Evolutionary conservation across 164 flowering plant genomes (phyloP).

Genomic region (Malania oleifera): DNA sequence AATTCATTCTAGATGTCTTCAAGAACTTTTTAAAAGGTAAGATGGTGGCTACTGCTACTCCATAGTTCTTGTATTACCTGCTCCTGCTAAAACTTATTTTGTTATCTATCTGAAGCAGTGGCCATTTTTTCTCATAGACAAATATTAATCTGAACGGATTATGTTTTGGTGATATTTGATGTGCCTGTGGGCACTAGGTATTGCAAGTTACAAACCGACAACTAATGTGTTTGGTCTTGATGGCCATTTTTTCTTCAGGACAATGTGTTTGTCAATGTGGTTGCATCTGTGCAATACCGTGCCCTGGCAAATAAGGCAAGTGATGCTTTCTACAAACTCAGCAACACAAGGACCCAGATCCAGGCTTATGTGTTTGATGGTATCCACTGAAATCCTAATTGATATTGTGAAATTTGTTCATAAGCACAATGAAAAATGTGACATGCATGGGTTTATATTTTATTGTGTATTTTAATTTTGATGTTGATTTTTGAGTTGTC

Average conservation of each 20-base stretch:
- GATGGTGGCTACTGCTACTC: too few relatives aligned
- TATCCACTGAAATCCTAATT: constrained; percentile 17
- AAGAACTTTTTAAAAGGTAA: too few relatives aligned
- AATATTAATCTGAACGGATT: neutral
- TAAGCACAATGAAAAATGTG: neutral
- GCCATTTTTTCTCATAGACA: too few relatives aligned
- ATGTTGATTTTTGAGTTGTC: too few relatives aligned
- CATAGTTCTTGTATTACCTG: too few relatives aligned
- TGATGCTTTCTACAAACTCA: constrained; percentile 64
- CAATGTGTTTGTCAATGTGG: constrained; percentile 72
- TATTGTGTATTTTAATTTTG: too few relatives aligned
- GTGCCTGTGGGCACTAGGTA: too few relatives aligned
- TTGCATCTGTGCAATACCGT: constrained; percentile 69
- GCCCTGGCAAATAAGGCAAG: constrained; percentile 56
- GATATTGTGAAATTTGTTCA: neutral
- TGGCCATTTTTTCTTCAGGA: constrained; percentile 35
- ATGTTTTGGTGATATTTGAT: neutral
- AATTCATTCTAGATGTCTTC: too few relatives aligned
- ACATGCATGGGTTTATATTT: too few relatives aligned
- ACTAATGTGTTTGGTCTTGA: neutral
- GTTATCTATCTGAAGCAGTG: too few relatives aligned
- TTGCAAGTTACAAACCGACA: neutral
- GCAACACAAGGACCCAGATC: constrained; percentile 55
- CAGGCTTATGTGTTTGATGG: constrained; percentile 80
- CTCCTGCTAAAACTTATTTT: too few relatives aligned